Percentiles rank a stretch among this genome's conserved stretches.
phyloP scores from a whole-genome alignment of 768 basidiomycete genomes.

The Boletellus ananiceps region DNA sequence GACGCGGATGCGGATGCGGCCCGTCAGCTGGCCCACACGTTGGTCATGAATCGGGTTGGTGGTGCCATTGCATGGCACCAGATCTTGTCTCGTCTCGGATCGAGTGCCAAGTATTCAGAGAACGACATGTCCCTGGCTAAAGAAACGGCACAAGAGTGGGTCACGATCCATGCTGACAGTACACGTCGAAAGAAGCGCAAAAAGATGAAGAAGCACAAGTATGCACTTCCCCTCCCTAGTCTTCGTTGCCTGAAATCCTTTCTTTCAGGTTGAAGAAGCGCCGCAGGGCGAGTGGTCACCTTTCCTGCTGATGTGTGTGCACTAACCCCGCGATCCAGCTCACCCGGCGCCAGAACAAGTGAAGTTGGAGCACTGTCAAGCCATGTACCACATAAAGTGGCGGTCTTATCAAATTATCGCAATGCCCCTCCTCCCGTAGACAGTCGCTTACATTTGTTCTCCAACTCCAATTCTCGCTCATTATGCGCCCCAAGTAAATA shows the following conservation, averaged over 20 bases:
- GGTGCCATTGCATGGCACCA: constrained; percentile 65
- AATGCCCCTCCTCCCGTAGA: constrained; percentile 5
- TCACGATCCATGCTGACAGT: constrained; percentile 70
- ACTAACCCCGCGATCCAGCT: constrained; percentile 34
- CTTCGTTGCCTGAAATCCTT: constrained; percentile 7
- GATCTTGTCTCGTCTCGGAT: constrained; percentile 58
- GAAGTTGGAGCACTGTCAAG: constrained; percentile 5
- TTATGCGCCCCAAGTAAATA: background rate
- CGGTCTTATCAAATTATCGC: background rate
- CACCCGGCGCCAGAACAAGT: constrained; percentile 40
- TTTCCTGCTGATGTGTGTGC: background rate
- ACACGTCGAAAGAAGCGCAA: constrained; percentile 79
- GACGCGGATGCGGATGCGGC: constrained; percentile 81
- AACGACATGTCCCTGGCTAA: constrained; percentile 49
- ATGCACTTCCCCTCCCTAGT: constrained; percentile 30
- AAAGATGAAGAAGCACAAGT: constrained; percentile 99
- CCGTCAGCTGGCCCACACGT: constrained; percentile 68
- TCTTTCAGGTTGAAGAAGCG: constrained; percentile 76
- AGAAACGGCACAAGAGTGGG: constrained; percentile 55
- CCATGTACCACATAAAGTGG: background rate
- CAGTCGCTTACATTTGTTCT: background rate
- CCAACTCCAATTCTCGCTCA: background rate
- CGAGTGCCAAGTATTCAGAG: constrained; percentile 48
- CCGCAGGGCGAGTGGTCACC: constrained; percentile 59
- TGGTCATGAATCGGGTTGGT: constrained; percentile 64